Conservation (phyloP, 208 protist genomes). For the Acanthamoeba lenticulata region DNA sequence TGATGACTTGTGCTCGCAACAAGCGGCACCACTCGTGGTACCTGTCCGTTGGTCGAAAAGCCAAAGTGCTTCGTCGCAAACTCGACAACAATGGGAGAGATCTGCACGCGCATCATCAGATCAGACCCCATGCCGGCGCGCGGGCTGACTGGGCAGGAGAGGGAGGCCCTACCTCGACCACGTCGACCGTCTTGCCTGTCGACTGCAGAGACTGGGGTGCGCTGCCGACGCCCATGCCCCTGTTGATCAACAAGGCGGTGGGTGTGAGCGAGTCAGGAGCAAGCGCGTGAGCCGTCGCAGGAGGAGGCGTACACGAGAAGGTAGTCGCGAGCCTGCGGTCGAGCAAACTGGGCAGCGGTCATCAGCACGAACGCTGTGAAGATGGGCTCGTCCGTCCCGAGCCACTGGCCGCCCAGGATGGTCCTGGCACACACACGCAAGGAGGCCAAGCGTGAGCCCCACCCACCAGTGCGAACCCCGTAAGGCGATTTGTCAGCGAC, state of each 20-base stretch:
- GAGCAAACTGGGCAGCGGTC: not conserved
- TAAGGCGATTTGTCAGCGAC: too few relatives aligned
- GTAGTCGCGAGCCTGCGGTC: not conserved
- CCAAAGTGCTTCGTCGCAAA: slow-evolving; percentile 31
- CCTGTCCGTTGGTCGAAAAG: not conserved
- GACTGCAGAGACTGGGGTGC: not conserved
- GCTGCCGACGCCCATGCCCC: not conserved
- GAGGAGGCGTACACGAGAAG: not conserved
- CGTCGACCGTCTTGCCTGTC: not conserved
- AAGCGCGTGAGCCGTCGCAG: not conserved
- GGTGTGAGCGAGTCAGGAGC: not conserved
- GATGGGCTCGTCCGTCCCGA: not conserved
- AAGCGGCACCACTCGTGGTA: too few relatives aligned
- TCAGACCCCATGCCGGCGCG: not conserved
- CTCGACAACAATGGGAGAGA: not conserved
- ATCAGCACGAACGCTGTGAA: slow-evolving; percentile 11
- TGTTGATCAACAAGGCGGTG: too few relatives aligned
- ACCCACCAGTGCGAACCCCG: too few relatives aligned
- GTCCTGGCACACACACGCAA: not conserved
- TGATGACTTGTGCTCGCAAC: not conserved
- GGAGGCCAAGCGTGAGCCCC: not conserved
- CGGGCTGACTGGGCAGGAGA: not conserved
- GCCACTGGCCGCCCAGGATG: slow-evolving; percentile 11
- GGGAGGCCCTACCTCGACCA: not conserved
- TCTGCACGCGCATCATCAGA: not conserved